phyloP scores from a whole-genome alignment of 1,139 yeast species.

The Lodderomyces metapsilosis region DNA sequence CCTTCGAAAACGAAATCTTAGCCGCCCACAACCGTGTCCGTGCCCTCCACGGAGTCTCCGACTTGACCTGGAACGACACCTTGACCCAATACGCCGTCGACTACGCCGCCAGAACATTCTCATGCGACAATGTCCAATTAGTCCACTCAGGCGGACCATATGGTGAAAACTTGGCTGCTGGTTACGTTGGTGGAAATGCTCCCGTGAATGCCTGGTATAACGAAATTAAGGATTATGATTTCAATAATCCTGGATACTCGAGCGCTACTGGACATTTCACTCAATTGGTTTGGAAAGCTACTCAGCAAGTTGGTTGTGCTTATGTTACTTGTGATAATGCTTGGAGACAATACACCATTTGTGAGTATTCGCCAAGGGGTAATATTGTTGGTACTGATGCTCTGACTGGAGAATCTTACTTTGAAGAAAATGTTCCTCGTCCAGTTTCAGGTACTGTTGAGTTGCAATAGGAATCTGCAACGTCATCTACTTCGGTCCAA shows the following conservation, averaged over 20 bases:
- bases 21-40: conserved; percentile 52
- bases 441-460: conserved; percentile 16
- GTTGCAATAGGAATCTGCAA: background rate
- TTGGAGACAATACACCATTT: conserved; percentile 56
- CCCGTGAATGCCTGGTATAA: conserved; percentile 85
- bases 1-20: conserved; percentile 36
- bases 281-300: conserved; percentile 76
- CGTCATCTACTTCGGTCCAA: too few species aligned
- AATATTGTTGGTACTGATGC: conserved; percentile 45
- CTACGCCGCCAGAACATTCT: conserved; percentile 42
- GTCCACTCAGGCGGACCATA: conserved; percentile 59
- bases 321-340: conserved; percentile 47
- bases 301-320: conserved; percentile 74
- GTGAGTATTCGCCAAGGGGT: conserved; percentile 67
- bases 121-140: conserved; percentile 54
- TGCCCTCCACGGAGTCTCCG: conserved; percentile 51
- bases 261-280: conserved; percentile 71
- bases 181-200: conserved; percentile 51
- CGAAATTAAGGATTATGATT: conserved; percentile 64
- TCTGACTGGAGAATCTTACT: conserved; percentile 36
- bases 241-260: conserved; percentile 28
- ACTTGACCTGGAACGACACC: conserved; percentile 47
- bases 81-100: conserved; percentile 48
- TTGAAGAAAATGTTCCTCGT: conserved; percentile 52
- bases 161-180: conserved; percentile 89